phyloP scores from a whole-genome alignment of 805 yeast species.

The Pachysolen tannophilus region DNA sequence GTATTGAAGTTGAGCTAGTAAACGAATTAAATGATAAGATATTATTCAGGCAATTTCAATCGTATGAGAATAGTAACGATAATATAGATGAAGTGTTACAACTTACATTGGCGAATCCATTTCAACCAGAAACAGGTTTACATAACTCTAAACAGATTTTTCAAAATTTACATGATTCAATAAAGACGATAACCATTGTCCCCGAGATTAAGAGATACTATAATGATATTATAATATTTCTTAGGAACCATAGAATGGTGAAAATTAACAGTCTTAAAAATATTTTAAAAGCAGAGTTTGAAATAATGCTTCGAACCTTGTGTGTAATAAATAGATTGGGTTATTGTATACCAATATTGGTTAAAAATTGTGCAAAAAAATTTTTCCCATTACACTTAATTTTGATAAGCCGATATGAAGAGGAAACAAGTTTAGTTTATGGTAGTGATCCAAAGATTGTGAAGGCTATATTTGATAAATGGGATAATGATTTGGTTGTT shows the following conservation, averaged over 20 bases:
- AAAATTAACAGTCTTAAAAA: slow-evolving; percentile 42
- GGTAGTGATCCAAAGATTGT: slow-evolving; percentile 44
- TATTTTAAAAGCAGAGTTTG: slow-evolving; percentile 32
- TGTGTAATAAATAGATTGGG: slow-evolving; percentile 31
- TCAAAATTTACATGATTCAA: slow-evolving; percentile 6
- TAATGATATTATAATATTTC: slow-evolving; percentile 45
- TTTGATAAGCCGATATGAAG: slow-evolving; percentile 17
- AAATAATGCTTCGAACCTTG: slow-evolving; percentile 27
- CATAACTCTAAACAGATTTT: background rate
- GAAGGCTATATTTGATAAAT: slow-evolving; percentile 29
- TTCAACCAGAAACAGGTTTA: slow-evolving; percentile 6
- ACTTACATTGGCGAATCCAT: too few relatives aligned
- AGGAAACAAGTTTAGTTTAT: slow-evolving; percentile 46
- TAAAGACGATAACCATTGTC: slow-evolving; percentile 26
- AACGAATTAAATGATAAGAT: slow-evolving; percentile 17
- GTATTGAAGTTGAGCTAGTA: slow-evolving; percentile 13
- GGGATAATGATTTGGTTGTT: slow-evolving; percentile 40
- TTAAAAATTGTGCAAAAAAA: slow-evolving; percentile 40
- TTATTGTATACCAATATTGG: slow-evolving; percentile 47
- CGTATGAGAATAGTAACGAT: too few relatives aligned
- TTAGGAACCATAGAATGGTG: slow-evolving; percentile 49
- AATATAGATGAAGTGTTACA: too few relatives aligned
- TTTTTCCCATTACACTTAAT: slow-evolving; percentile 39
- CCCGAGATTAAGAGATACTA: slow-evolving; percentile 47
- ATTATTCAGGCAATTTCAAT: slow-evolving; percentile 27